Evolutionary conservation across 352 stramenopile genomes (phyloP).

Genomic region (Phytophthora agathidicida): DNA sequence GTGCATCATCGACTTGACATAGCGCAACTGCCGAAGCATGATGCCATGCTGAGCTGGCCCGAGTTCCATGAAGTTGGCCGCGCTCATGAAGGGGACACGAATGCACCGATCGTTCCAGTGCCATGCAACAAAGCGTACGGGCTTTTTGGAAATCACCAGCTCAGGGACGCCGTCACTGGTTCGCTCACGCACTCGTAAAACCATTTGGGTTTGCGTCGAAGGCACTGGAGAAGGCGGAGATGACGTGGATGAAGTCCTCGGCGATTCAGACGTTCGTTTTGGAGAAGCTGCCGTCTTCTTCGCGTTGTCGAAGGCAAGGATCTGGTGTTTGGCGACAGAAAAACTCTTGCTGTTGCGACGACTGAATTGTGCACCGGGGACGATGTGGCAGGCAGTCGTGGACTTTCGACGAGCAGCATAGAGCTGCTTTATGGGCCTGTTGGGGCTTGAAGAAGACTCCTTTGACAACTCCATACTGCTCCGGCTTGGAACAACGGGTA

Average conservation of each 20-base stretch:
- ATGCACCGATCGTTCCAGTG: constrained; percentile 69
- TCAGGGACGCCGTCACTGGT: constrained; percentile 55
- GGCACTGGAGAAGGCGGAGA: constrained; percentile 22
- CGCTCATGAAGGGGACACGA: constrained; percentile 46
- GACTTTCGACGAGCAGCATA: constrained; percentile 59
- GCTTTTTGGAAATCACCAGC: constrained; percentile 69
- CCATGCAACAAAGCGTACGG: constrained; percentile 55
- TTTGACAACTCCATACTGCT: too few species aligned
- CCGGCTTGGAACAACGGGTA: constrained; percentile 1
- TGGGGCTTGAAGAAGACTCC: constrained; percentile 5
- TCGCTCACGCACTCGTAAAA: constrained; percentile 60
- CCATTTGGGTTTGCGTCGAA: constrained; percentile 48
- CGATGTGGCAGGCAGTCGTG: constrained; percentile 45
- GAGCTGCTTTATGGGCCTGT: constrained; percentile 22
- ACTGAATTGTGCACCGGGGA: background rate
- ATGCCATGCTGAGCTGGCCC: constrained; percentile 78
- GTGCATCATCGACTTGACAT: constrained; percentile 85
- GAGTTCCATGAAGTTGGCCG: constrained; percentile 50
- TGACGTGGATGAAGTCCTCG: constrained; percentile 7
- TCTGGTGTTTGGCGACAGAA: constrained; percentile 30
- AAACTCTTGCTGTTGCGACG: constrained; percentile 30
- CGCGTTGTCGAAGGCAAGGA: constrained; percentile 20
- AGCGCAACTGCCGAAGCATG: constrained; percentile 84
- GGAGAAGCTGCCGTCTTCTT: constrained; percentile 14
- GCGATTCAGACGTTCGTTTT: constrained; percentile 9